Evolutionary conservation across 2,329 filamentous ascomycete species (phyloP).

Genomic region (Colletotrichum plurivorum): DNA sequence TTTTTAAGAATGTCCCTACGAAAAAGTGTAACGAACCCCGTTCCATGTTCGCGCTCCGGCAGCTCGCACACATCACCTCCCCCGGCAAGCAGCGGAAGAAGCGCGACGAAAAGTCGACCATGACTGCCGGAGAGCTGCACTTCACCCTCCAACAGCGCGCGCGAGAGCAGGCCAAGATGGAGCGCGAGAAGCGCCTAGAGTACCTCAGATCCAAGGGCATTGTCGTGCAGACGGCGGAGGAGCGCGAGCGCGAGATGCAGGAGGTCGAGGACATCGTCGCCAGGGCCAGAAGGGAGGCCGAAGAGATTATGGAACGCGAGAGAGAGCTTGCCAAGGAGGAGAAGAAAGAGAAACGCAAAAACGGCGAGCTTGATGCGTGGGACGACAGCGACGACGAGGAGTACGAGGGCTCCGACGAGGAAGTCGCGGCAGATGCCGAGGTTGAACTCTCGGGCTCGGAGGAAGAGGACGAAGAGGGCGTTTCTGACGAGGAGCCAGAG

Average conservation of each 20-base stretch:
- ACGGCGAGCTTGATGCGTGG: constrained; percentile 65
- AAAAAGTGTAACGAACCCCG: constrained; percentile 74
- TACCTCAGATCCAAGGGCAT: constrained; percentile 85
- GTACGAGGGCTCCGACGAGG: constrained; percentile 56
- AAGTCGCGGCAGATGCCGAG: constrained; percentile 56
- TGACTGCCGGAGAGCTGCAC: constrained; percentile 80
- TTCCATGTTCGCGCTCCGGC: constrained; percentile 78
- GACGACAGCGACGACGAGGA: constrained; percentile 70
- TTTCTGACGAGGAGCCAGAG: constrained; percentile 50
- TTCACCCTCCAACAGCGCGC: constrained; percentile 78
- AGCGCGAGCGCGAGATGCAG: constrained; percentile 84
- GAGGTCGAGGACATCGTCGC: constrained; percentile 91
- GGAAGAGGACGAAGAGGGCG: constrained; percentile 52
- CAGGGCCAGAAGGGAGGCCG: constrained; percentile 84
- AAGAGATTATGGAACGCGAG: constrained; percentile 84
- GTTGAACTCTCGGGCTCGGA: constrained; percentile 62
- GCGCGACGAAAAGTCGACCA: constrained; percentile 63
- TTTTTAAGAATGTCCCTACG: constrained; percentile 79
- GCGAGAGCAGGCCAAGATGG: constrained; percentile 82
- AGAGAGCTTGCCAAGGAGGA: constrained; percentile 79
- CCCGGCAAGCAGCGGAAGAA: constrained; percentile 66
- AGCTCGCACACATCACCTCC: constrained; percentile 80
- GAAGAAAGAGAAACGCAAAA: constrained; percentile 58
- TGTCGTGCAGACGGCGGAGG: constrained; percentile 86
- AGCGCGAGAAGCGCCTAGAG: constrained; percentile 83